A percentile compares a stretch with the other conserved stretches of the same genome.
These are phyloP conservation scores for Colletotrichum orbiculare DNA, from an alignment of 2,329 filamentous ascomycete species.

Conservation along the genomic window DNA sequence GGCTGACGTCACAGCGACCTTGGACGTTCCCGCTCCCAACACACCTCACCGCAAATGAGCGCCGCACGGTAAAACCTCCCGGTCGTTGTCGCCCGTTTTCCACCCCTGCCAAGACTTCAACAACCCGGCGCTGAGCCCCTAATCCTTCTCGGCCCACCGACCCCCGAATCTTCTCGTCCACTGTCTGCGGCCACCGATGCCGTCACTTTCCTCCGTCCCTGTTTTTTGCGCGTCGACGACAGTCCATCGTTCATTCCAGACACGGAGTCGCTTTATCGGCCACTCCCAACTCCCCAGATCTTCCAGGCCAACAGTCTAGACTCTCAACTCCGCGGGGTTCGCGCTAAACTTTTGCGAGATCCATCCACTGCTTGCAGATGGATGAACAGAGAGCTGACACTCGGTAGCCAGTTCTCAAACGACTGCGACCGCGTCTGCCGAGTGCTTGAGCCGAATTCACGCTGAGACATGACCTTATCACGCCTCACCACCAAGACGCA, in stretches of 20 bases:
- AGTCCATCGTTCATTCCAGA: not conserved
- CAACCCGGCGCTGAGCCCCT: slow-evolving; percentile 28
- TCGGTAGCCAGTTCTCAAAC: too few relatives aligned
- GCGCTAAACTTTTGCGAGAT: slow-evolving; percentile 11
- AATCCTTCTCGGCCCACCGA: slow-evolving; percentile 30
- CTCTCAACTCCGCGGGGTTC: slow-evolving; percentile 14
- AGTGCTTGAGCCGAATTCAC: not conserved
- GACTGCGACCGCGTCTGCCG: not conserved
- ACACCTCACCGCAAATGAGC: too few relatives aligned
- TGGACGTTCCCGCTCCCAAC: slow-evolving; percentile 17
- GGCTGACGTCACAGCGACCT: slow-evolving; percentile 30
- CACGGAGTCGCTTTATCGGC: slow-evolving; percentile 21
- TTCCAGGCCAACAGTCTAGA: slow-evolving; percentile 1
- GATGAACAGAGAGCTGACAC: not conserved
- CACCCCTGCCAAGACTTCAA: slow-evolving; percentile 33
- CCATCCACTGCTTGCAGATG: slow-evolving; percentile 9
- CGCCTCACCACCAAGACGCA: slow-evolving; percentile 12
- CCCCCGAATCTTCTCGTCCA: slow-evolving; percentile 28
- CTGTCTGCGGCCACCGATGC: slow-evolving; percentile 17
- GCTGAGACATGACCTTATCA: slow-evolving; percentile 17
- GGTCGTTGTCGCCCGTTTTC: slow-evolving; percentile 15
- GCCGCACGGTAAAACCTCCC: slow-evolving; percentile 21
- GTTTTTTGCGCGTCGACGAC: slow-evolving; percentile 22
- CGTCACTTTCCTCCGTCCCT: slow-evolving; percentile 31
- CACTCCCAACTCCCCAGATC: slow-evolving; percentile 19